Conservation (phyloP, 2,329 filamentous ascomycete genomes). For the Domatiomyces globalis region DNA sequence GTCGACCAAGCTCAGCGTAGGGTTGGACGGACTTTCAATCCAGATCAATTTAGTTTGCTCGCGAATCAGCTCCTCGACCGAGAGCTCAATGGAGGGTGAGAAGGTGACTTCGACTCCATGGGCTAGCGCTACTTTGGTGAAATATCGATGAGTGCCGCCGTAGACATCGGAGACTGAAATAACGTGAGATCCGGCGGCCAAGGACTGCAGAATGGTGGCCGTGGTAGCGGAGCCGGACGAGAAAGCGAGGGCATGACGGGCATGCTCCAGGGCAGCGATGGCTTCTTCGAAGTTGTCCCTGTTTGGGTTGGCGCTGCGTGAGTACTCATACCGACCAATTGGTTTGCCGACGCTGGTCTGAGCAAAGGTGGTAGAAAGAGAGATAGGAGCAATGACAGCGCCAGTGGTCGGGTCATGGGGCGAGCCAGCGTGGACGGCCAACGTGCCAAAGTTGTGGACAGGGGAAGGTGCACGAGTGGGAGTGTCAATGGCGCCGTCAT, state of each 20-base stretch:
- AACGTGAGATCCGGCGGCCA: constrained; percentile 82
- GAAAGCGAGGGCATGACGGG: constrained; percentile 84
- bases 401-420: constrained; percentile 84
- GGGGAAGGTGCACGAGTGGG: constrained; percentile 60
- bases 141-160: constrained; percentile 94
- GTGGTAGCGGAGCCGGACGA: constrained; percentile 89
- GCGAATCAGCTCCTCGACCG: constrained; percentile 71
- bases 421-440: constrained; percentile 85
- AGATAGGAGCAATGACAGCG: constrained; percentile 93
- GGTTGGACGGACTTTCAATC: constrained; percentile 94
- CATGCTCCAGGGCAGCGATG: constrained; percentile 82
- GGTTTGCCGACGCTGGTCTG: constrained; percentile 79
- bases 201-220: constrained; percentile 79
- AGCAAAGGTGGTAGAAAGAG: constrained; percentile 90
- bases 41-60: constrained; percentile 80
- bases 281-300: constrained; percentile 85
- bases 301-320: constrained; percentile 86
- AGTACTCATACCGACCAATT: constrained; percentile 84
- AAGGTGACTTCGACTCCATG: constrained; percentile 93
- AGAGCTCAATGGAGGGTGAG: constrained; percentile 77
- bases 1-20: constrained; percentile 82
- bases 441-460: constrained; percentile 71
- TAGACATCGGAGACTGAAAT: constrained; percentile 96
- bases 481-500: constrained; percentile 50
- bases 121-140: constrained; percentile 90